Evolutionary conservation across 495 filamentous ascomycete genomes (phyloP), one percentile per base, ranked within the genome.

Genomic region (Gamarada debralockiae): DNA sequence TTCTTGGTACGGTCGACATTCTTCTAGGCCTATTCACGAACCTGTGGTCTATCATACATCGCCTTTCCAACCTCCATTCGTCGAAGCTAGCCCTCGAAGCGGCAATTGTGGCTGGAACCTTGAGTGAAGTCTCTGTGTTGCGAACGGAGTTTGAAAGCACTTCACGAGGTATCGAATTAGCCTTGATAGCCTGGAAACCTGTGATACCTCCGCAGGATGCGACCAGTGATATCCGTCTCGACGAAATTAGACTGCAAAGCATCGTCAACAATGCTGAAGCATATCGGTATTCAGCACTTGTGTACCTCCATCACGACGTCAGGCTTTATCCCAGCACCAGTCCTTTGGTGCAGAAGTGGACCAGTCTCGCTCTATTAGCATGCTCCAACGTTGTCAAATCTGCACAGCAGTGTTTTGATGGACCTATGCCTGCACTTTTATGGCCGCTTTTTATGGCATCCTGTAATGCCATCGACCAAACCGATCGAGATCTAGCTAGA

Each of bases 31-130:
- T 84, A 65, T 73, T 78, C 12, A 80, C 77, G 6, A 79, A 81
- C 23, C 61, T 84, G 0, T 84, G 81, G 81, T 80, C 80, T 24
- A 75, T 83, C 31, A 79, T 82, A 54, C 79, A 84, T 58, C 76
- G 81, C 1, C 69, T 84, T 6, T 79, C 79, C 1, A 73, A 73
- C 54, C 67, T 84, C 3, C 66, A 73, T 4, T 73, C 73, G 1
- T 67, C 77, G 5, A 80, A 81, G 53, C 67, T 57, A 14, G 73
- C 75, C 23, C 66, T 81, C 36, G 67, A 76, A 36, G 63, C 58
- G 12, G 74, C 77, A 21, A 65, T 74, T 20, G 53, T 60, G 27
- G 53, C 64, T 14, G 62, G 65, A 38, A 60, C 62, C 1, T 61
- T 69, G 3, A 67, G 76, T 18, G 79, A 80, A 62, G 70, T 72